Evolutionary conservation across 2,329 filamentous ascomycete species (phyloP), one percentile per base, ranked within the genome.

Genomic region (Ophiocordyceps unilateralis): DNA sequence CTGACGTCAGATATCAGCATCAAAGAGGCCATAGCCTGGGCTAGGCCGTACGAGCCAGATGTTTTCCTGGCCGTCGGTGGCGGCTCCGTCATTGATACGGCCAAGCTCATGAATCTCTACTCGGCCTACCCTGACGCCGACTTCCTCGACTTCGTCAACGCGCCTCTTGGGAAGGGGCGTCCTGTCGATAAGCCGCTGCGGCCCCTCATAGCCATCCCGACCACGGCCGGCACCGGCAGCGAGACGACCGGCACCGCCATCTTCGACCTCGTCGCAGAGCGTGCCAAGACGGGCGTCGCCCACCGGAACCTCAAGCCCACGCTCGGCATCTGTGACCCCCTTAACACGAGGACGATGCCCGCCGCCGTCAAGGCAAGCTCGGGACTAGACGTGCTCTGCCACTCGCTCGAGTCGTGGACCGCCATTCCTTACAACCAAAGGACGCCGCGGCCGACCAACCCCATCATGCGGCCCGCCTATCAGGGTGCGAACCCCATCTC

Each of bases 231-330:
- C 39, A 91, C 85, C 0, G 84, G 86, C 4, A 91, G 84, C 43
- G 91, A 98, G 63, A 98, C 91, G 1, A 98, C 91, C 0, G 93
- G 91, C 19, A 98, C 91, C 0, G 93, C 93, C 42, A 98, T 98
- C 62, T 98, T 98, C 60, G 91, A 98, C 55, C 74, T 98, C 0
- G 85, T 93, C 2, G 76, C 81, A 39, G 86, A 86, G 60, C 81
- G 82, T 44, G 87, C 88, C 41, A 98, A 98, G 68, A 98, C 91
- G 0, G 91, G 91, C 42, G 84, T 98, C 49, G 89, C 91, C 2
- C 91, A 96, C 66, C 78, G 93, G 42, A 93, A 91, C 57, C 72
- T 98, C 45, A 98, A 96, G 65, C 91, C 91, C 2, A 94, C 87
- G 0, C 73, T 98, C 7, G 91, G 91, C 38, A 89, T 98, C 55